Evolutionary conservation across 495 filamentous ascomycete species (phyloP), one percentile per base, ranked within the genome.

Genomic region (Tuber borchii): DNA sequence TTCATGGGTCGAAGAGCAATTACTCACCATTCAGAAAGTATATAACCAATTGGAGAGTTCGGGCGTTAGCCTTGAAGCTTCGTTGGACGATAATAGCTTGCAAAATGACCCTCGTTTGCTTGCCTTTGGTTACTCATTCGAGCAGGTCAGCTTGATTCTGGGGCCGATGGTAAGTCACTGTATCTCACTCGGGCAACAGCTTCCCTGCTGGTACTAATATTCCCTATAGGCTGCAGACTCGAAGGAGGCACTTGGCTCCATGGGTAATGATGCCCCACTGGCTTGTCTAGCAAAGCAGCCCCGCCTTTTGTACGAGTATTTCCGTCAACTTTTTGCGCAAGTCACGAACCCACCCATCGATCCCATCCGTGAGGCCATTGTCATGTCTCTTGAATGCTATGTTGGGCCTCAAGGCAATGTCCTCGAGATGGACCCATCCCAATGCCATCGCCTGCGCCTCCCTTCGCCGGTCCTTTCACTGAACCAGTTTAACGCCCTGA

Each of bases 331-430:
- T 44, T 99, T 99, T 83, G 95, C 95, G 14, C 95, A 99, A 87
- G 95, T 99, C 84, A 99, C 95, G 48, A 99, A 99, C 83, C 95
- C 95, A 75, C 95, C 95, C 10, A 99, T 99, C 83, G 95, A 99
- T 82, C 95, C 95, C 10, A 99, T 99, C 81, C 89, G 95, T 85
- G 95, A 99, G 86, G 95, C 95, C 26, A 95, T 98, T 76, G 95
- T 99, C 83, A 99, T 99, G 95, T 98, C 96, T 70, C 86, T 98
- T 46, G 96, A 97, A 80, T 96, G 96, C 82, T 99, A 98, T 83
- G 92, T 99, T 80, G 95, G 95, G 48, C 95, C 96, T 37, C 95
- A 99, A 85, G 95, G 95, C 69, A 99, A 99, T 84, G 86, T 99
- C 68, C 89, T 99, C 46, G 95, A 97, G 84, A 97, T 99, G 92